A percentile compares a stretch with the other conserved stretches of the same genome.
phyloP scores from a whole-genome alignment of 441 rosid species.

The Jatropha podagrica region DNA sequence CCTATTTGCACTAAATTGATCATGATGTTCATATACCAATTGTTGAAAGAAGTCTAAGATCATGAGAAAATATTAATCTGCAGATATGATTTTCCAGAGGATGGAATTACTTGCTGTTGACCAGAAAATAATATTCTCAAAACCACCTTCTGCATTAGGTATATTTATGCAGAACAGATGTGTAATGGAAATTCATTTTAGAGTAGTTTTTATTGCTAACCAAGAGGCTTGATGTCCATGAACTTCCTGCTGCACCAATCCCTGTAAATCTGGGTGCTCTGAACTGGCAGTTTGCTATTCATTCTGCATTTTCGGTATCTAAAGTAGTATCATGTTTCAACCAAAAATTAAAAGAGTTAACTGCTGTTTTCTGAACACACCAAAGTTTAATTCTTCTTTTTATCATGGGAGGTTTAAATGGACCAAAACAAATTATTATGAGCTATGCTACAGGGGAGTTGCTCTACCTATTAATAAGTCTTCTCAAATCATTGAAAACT shows the following conservation, averaged over 20 bases:
- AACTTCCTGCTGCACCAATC: background rate
- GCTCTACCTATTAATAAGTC: no score
- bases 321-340: background rate
- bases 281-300: background rate
- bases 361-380: background rate
- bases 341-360: background rate
- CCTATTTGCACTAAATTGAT: background rate
- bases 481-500: no score
- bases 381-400: no score
- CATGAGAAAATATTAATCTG: background rate
- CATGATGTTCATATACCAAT: background rate
- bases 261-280: constrained; percentile 3
- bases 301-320: background rate
- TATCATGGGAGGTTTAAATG: no score
- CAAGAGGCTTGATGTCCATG: background rate
- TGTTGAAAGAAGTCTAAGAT: background rate
- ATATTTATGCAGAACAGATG: background rate
- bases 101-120: background rate
- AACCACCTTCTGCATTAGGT: background rate
- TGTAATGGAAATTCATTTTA: background rate
- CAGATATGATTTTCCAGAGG: background rate
- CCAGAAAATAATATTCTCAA: background rate
- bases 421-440: no score
- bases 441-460: no score
- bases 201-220: background rate